Conservation (phyloP, 2,329 filamentous ascomycete genomes). For the Fusarium ramigenum region DNA sequence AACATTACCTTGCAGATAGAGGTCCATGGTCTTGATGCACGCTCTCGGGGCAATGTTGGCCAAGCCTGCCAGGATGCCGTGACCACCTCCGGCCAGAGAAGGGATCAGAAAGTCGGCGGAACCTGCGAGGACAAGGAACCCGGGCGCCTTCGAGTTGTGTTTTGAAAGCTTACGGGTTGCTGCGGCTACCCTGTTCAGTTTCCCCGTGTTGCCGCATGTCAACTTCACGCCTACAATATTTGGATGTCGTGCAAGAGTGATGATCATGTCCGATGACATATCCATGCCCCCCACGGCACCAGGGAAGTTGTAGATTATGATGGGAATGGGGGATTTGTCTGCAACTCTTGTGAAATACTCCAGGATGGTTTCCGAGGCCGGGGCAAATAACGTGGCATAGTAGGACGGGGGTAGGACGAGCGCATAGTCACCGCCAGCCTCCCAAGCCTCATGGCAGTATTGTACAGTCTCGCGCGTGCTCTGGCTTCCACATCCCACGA, state of each 20-base stretch:
- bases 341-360: conserved; percentile 74
- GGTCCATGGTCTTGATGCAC: conserved; percentile 68
- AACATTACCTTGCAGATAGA: conserved; percentile 66
- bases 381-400: conserved; percentile 73
- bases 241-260: conserved; percentile 66
- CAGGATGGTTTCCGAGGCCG: conserved; percentile 60
- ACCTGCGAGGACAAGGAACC: conserved; percentile 76
- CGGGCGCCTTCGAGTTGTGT: conserved; percentile 25
- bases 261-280: conserved; percentile 69
- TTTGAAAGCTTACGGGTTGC: conserved; percentile 58
- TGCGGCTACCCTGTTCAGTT: conserved; percentile 70
- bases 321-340: conserved; percentile 68
- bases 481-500: conserved; percentile 79
- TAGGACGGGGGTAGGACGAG: conserved; percentile 81
- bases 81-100: conserved; percentile 72
- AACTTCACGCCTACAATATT: conserved; percentile 76
- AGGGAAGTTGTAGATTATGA: conserved; percentile 77
- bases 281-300: conserved; percentile 71
- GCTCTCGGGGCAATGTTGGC: conserved; percentile 76
- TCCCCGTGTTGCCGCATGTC: conserved; percentile 76
- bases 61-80: conserved; percentile 76
- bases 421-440: conserved; percentile 77
- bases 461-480: conserved; percentile 78
- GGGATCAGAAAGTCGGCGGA: conserved; percentile 78
- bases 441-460: conserved; percentile 73